phyloP scores from a whole-genome alignment of 345 rosid genomes.

The Rhodomyrtus tomentosa region DNA sequence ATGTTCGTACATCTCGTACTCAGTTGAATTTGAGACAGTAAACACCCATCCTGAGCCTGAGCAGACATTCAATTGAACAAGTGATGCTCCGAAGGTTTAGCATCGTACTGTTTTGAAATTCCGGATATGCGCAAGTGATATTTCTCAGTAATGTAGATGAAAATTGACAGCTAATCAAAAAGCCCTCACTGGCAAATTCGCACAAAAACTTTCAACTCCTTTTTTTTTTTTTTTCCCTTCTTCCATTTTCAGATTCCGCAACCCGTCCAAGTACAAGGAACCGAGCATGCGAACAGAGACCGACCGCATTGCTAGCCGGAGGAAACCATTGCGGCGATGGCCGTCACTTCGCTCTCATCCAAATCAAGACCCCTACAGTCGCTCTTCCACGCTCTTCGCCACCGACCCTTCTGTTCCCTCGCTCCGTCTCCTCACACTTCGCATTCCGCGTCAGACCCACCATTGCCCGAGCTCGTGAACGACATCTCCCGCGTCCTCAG shows the following conservation, averaged over 20 bases:
- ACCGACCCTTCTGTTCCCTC: conserved; percentile 4
- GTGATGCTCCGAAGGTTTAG: too few species aligned
- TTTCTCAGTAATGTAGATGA: background rate
- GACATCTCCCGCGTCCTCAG: conserved; percentile 68
- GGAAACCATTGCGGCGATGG: background rate
- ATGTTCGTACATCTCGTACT: background rate
- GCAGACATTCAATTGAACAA: background rate
- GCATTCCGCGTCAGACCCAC: conserved; percentile 1
- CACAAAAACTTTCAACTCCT: background rate
- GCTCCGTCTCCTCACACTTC: conserved; percentile 10
- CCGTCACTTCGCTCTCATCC: background rate
- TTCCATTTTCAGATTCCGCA: background rate
- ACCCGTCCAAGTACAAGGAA: too few species aligned
- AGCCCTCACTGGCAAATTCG: background rate
- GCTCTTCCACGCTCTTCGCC: conserved; percentile 9
- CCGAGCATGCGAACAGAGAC: too few species aligned
- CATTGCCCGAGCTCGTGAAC: conserved; percentile 37
- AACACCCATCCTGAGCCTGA: too few species aligned
- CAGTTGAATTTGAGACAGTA: background rate
- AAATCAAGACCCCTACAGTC: background rate
- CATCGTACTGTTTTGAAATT: background rate
- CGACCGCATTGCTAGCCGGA: too few species aligned
- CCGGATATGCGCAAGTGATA: background rate
- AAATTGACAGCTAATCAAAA: background rate
- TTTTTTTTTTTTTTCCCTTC: background rate